Evolutionary conservation across 1,284 basidiomycete species (phyloP).

Genomic region (Xerocomus nothofagi): DNA sequence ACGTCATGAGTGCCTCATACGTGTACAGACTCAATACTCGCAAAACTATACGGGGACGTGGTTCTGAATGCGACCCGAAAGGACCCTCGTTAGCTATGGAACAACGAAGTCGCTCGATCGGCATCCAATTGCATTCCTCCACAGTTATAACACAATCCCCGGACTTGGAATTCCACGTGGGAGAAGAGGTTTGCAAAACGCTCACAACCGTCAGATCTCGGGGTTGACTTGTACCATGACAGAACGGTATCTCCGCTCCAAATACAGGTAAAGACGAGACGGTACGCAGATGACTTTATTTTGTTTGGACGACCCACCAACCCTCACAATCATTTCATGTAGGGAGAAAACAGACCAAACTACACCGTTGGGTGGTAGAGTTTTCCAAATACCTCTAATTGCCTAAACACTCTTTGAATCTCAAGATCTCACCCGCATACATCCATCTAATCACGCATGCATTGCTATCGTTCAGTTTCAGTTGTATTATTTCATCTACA

Average conservation of each 20-base stretch:
- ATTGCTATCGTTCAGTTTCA: slow-evolving; percentile 6
- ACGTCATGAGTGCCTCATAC: slow-evolving; percentile 4
- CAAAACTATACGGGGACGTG: slow-evolving; percentile 43
- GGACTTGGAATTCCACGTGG: not conserved
- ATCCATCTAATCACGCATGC: not conserved
- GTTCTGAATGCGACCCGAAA: slow-evolving; percentile 43
- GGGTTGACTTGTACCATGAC: slow-evolving; percentile 1
- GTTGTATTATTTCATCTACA: slow-evolving; percentile 4
- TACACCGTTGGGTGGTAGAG: slow-evolving; percentile 14
- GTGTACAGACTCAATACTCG: slow-evolving; percentile 50
- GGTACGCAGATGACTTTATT: slow-evolving; percentile 7
- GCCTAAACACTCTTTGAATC: not conserved
- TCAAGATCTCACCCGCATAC: not conserved
- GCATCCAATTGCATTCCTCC: slow-evolving; percentile 7
- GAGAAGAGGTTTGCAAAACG: slow-evolving; percentile 15
- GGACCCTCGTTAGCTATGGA: slow-evolving; percentile 22
- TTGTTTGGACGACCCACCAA: not conserved
- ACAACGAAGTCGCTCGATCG: not conserved
- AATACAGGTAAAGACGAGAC: not conserved
- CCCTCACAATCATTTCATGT: not conserved
- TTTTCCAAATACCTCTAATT: not conserved
- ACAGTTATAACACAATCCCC: not conserved
- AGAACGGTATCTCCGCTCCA: slow-evolving; percentile 1
- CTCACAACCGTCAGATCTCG: not conserved
- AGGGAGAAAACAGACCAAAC: slow-evolving; percentile 3